Base-by-base conservation (phyloP, 148 eudicot species). In the Camellia lanceoleosa region DNA sequence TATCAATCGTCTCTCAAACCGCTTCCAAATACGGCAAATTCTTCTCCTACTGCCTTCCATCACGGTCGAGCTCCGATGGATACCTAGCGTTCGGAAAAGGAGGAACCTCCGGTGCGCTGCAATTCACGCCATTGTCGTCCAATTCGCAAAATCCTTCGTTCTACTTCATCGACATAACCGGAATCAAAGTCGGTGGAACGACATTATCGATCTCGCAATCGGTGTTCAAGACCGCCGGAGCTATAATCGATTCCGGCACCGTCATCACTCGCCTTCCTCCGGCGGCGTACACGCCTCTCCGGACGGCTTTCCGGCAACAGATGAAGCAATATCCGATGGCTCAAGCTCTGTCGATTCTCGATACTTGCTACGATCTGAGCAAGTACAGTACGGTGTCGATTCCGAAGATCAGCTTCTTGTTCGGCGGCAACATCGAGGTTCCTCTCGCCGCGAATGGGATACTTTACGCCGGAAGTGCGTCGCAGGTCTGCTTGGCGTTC, bases 181-280 rank as follows among this genome's bases (percentile, higher is more conserved):
- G 80, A 7, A 82, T 94, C 8, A 23, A 13, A 5, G 91, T 92
- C 0, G 96, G 89, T 4, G 91, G 92, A 0, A 20, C 38, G 1
- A 68, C 54, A 54, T 82, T 94, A 1, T 43, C 96, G 7, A 89
- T 94, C 65, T 67, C 86, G 7, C 84, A 85, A 0, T 18, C 96
- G 0, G 89, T 88, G 55, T 92, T 94, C 81, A 76, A 82, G 41
- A 71, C 70, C 8, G 87, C 84, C 0, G 92, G 92, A 4, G 82
- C 87, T 7, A 74, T 94, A 4, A 90, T 94, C 55, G 98, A 94
- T 80, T 94, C 98, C 0, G 98, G 98, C 12, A 94, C 98, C 0
- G 98, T 94, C 54, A 92, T 94, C 23, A 86, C 89, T 3, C 90
- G 98, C 2, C 89, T 94, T 3, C 91, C 93, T 5, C 87, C 94